These are phyloP conservation scores for Exophiala mesophila DNA, from an alignment of 2,329 filamentous ascomycete genomes.

Conservation along the genomic window DNA sequence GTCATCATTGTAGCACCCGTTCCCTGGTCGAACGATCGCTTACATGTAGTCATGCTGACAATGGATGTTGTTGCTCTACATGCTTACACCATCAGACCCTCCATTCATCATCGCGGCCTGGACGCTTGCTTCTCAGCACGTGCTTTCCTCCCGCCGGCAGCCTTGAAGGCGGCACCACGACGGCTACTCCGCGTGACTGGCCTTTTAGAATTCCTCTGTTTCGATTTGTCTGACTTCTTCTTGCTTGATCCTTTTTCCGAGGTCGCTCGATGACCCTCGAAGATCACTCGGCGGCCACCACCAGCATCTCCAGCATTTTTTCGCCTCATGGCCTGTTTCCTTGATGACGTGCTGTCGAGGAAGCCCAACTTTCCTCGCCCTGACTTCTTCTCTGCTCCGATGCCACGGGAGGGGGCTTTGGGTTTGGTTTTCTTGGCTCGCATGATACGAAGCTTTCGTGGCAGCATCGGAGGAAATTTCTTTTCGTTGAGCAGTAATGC, in stretches of 20 bases:
- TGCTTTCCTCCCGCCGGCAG: constrained; percentile 32
- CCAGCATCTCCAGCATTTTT: not conserved
- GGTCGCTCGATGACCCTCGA: constrained; percentile 42
- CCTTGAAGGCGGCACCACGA: constrained; percentile 41
- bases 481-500: constrained; percentile 84
- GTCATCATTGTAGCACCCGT: no score
- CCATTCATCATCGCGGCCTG: no score
- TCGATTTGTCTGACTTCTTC: constrained; percentile 25
- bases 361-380: not conserved
- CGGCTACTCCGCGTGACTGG: constrained; percentile 36
- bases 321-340: not conserved
- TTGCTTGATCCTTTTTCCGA: constrained; percentile 33
- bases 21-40: no score
- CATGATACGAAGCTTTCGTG: constrained; percentile 76
- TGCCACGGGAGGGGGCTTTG: constrained; percentile 28
- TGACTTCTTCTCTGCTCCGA: constrained; percentile 22
- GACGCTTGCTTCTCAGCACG: no score
- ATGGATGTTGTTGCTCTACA: no score
- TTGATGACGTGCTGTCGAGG: not conserved
- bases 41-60: no score
- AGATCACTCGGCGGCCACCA: constrained; percentile 30
- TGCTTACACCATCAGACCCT: not conserved
- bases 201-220: constrained; percentile 28
- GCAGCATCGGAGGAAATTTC: constrained; percentile 91
- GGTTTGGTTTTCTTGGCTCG: constrained; percentile 62